Evolutionary conservation across 2,329 filamentous ascomycete genomes (phyloP), one percentile per base, ranked within the genome.

Genomic region (Aspergillus quadrilineatus): DNA sequence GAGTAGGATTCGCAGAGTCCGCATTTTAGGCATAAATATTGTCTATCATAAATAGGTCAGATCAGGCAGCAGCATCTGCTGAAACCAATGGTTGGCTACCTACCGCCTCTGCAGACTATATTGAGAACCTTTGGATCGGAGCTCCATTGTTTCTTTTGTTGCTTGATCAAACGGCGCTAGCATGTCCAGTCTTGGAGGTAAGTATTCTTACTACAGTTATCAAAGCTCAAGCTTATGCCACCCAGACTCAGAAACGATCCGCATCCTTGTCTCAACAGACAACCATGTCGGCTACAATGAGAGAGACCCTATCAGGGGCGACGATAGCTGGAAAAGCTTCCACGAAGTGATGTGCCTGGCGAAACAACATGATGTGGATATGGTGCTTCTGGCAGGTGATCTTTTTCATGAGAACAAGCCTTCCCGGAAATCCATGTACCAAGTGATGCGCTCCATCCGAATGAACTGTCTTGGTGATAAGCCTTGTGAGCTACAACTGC

Each of bases 371-470:
- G 94, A 99, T 77, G 94, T 99, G 63, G 94, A 99, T 74, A 97
- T 99, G 94, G 89, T 99, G 0, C 82, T 99, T 2, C 85, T 99
- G 4, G 93, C 89, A 2, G 94, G 94, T 46, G 94, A 99, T 71
- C 83, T 99, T 1, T 99, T 99, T 70, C 95, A 99, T 72, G 93
- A 99, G 65, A 99, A 99, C 74, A 96, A 96, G 67, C 95, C 94
- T 3, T 97, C 92, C 6, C 85, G 94, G 58, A 96, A 97, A 70
- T 88, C 92, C 29, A 90, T 99, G 84, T 97, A 94, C 72, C 91
- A 99, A 71, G 94, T 99, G 60, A 97, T 97, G 91, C 87, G 91
- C 32, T 94, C 90, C 2, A 81, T 99, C 30, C 87, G 94, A 52
- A 89, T 92, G 80, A 96, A 97, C 70, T 97, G 94, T 69, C 84